These are phyloP conservation scores for Aspergillus piperis DNA, from an alignment of 2,329 filamentous ascomycete species.

Conservation along the genomic window DNA sequence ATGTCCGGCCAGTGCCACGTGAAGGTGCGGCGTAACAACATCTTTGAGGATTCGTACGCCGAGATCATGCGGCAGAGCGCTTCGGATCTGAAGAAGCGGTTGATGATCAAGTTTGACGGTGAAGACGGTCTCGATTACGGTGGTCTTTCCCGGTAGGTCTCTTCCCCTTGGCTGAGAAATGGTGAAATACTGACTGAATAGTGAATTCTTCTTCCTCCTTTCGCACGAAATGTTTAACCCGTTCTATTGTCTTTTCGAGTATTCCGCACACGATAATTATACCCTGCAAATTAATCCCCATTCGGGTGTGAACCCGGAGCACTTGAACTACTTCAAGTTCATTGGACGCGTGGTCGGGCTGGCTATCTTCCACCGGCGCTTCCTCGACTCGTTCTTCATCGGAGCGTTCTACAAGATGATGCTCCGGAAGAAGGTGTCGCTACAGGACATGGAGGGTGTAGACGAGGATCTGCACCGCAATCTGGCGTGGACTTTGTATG, in stretches of 20 bases:
- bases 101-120: slow-evolving; percentile 99
- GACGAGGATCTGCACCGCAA: slow-evolving; percentile 97
- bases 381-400: slow-evolving; percentile 98
- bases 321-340: slow-evolving; percentile 99
- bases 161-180: neutral
- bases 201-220: slow-evolving; percentile 98
- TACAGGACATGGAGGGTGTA: slow-evolving; percentile 98
- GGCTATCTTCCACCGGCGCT: slow-evolving; percentile 96
- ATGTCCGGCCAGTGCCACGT: slow-evolving; percentile 96
- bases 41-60: slow-evolving; percentile 98
- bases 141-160: slow-evolving; percentile 74
- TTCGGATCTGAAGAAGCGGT: slow-evolving; percentile 91
- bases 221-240: slow-evolving; percentile 99
- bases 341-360: slow-evolving; percentile 95
- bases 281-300: slow-evolving; percentile 99
- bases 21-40: slow-evolving; percentile 93
- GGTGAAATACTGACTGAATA: slow-evolving; percentile 37
- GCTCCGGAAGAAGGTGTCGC: slow-evolving; percentile 82
- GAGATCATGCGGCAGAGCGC: slow-evolving; percentile 97
- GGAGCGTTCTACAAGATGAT: slow-evolving; percentile 99
- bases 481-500: slow-evolving; percentile 86
- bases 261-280: slow-evolving; percentile 99
- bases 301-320: slow-evolving; percentile 97
- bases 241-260: slow-evolving; percentile 99
- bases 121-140: slow-evolving; percentile 98